Percentiles rank a stretch among this genome's conserved stretches.
Evolutionary conservation across 228 moss, liverwort and hornwort species (phyloP).

Genomic region (Sphagnum fallax): DNA sequence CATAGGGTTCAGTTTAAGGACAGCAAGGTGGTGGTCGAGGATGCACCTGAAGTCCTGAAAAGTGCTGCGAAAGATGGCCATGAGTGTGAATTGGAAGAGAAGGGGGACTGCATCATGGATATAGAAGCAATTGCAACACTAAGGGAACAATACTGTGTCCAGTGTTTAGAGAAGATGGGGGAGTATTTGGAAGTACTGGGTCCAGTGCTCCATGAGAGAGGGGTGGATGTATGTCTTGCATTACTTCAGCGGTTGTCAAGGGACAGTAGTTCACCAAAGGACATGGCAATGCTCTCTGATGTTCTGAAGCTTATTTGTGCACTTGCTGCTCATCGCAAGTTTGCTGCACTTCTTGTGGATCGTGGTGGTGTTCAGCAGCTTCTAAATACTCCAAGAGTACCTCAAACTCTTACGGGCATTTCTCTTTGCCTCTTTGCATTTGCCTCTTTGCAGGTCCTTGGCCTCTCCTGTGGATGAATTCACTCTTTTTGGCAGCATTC

Average conservation of each 20-base stretch:
- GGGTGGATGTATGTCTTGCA: constrained; percentile 90
- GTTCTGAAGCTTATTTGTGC: constrained; percentile 91
- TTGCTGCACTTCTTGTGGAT: constrained; percentile 94
- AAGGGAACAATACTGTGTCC: constrained; percentile 86
- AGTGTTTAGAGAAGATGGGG: constrained; percentile 97
- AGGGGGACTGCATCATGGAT: constrained; percentile 62
- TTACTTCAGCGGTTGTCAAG: constrained; percentile 79
- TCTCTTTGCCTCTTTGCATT: constrained; percentile 91
- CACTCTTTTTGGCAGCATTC: too few species aligned
- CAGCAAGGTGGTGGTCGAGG: constrained; percentile 13
- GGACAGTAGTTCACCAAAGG: constrained; percentile 60
- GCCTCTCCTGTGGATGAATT: too few species aligned
- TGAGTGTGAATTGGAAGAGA: constrained; percentile 58
- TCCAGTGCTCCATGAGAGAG: constrained; percentile 89
- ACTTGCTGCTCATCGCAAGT: constrained; percentile 93
- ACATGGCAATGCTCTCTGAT: constrained; percentile 78
- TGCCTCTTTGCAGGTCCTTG: constrained; percentile 75
- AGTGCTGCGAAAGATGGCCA: constrained; percentile 43
- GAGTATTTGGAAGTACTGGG: constrained; percentile 99
- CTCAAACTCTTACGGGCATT: constrained; percentile 86
- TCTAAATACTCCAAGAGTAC: constrained; percentile 82
- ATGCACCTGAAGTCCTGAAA: constrained; percentile 36
- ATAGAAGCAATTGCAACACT: constrained; percentile 56
- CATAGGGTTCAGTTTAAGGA: too few species aligned
- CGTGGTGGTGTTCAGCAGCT: constrained; percentile 91